These are phyloP conservation scores for Cichorium intybus DNA, from an alignment of 140 eudicot genomes.

Conservation along the genomic window DNA sequence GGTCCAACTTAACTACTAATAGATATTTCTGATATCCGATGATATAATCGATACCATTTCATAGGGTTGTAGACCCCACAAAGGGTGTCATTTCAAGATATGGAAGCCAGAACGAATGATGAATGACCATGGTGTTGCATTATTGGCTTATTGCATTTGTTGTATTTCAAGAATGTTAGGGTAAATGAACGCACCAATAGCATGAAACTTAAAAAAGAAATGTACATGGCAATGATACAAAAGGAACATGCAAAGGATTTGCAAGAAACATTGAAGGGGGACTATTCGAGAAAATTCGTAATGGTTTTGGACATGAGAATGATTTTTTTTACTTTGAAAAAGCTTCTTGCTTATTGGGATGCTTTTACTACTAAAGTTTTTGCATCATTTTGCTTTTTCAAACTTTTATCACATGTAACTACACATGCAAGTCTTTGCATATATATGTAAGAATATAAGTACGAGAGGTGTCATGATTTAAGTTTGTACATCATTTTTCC, in stretches of 20 bases:
- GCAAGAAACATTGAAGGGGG: constrained; percentile 5
- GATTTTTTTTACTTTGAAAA: background rate
- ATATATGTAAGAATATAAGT: background rate
- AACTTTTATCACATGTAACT: background rate
- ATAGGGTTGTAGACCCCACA: constrained; percentile 1
- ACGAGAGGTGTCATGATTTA: background rate
- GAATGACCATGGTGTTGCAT: background rate
- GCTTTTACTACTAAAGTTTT: background rate
- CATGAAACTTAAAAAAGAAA: constrained; percentile 6
- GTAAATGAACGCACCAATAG: constrained; percentile 2
- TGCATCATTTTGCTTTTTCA: background rate
- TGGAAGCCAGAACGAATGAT: background rate
- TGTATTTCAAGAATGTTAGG: constrained; percentile 3
- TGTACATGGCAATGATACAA: constrained; percentile 11
- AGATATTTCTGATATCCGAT: constrained; percentile 10
- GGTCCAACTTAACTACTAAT: constrained; percentile 25
- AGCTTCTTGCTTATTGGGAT: background rate
- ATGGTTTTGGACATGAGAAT: background rate
- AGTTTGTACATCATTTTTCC: background rate
- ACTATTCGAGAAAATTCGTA: background rate
- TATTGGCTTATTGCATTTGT: background rate
- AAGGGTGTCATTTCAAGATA: constrained; percentile 4
- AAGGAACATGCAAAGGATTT: constrained; percentile 10
- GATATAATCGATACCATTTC: constrained; percentile 6
- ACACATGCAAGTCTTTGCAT: background rate